A percentile compares a stretch with the other conserved stretches of the same genome.
These are phyloP conservation scores for Taxillus chinensis DNA, from an alignment of 164 flowering plant species.

Conservation along the genomic window DNA sequence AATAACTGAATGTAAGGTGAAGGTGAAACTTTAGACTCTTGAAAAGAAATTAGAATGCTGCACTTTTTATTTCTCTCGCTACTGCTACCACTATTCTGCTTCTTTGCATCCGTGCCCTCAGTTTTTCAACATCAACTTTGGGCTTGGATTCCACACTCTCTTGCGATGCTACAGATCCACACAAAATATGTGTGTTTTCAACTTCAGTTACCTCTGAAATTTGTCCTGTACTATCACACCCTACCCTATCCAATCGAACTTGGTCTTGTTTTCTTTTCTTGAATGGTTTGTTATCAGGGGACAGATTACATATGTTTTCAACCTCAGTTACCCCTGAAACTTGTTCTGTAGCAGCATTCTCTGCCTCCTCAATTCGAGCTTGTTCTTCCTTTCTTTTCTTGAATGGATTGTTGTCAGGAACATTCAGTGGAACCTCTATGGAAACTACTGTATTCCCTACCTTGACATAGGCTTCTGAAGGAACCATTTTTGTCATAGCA, in stretches of 20 bases:
- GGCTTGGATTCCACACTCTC: constrained; percentile 47
- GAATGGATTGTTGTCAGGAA: constrained; percentile 66
- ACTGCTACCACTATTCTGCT: constrained; percentile 15
- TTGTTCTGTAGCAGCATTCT: constrained; percentile 11
- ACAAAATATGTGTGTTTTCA: constrained; percentile 8
- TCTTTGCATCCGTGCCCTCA: constrained; percentile 13
- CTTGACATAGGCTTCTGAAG: background rate
- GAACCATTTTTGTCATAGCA: constrained; percentile 34
- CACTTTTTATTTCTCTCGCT: constrained; percentile 9
- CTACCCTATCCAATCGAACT: constrained; percentile 3
- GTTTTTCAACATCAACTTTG: constrained; percentile 1
- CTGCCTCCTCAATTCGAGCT: background rate
- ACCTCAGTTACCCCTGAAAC: constrained; percentile 15
- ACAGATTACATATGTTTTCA: constrained; percentile 4
- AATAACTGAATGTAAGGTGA: background rate
- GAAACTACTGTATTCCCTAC: constrained; percentile 5
- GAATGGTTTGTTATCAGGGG: constrained; percentile 65
- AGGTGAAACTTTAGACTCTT: constrained; percentile 13
- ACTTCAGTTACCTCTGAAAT: constrained; percentile 15
- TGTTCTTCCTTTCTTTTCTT: constrained; percentile 31
- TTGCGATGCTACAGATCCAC: constrained; percentile 29
- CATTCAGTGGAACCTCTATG: constrained; percentile 7
- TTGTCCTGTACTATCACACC: constrained; percentile 10
- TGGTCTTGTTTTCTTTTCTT: constrained; percentile 32
- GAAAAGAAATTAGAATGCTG: constrained; percentile 41